These are phyloP conservation scores for Yamadazyma buinensis DNA, from an alignment of 1,139 yeast genomes.

Conservation along the genomic window DNA sequence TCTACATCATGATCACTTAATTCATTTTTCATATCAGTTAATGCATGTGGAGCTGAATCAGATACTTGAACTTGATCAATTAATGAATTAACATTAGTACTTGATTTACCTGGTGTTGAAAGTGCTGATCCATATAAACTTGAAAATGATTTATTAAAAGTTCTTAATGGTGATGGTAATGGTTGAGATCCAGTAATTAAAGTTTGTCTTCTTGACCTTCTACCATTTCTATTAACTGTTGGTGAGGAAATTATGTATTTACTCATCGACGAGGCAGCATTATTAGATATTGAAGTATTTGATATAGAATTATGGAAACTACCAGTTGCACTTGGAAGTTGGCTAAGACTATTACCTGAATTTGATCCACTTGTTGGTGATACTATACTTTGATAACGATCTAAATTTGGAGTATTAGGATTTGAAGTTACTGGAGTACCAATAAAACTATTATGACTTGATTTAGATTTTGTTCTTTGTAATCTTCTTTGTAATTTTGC, in stretches of 20 bases:
- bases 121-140: conserved; percentile 36
- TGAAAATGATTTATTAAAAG: conserved; percentile 37
- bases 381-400: conserved; percentile 6
- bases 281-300: conserved; percentile 3
- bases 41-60: conserved; percentile 11
- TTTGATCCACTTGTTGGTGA: conserved; percentile 3
- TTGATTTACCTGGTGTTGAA: conserved; percentile 36
- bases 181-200: conserved; percentile 86
- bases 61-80: conserved; percentile 9
- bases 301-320: background rate
- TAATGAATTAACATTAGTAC: conserved; percentile 11
- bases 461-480: conserved; percentile 24
- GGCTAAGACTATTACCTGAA: background rate
- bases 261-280: background rate
- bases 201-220: conserved; percentile 69
- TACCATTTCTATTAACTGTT: conserved; percentile 41
- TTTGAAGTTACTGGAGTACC: conserved; percentile 12
- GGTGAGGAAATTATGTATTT: conserved; percentile 24
- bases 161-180: conserved; percentile 69
- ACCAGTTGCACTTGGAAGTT: background rate
- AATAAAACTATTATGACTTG: conserved; percentile 16
- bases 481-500: conserved; percentile 37
- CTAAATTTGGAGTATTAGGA: conserved; percentile 14
- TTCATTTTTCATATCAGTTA: conserved; percentile 12
- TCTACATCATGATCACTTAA: conserved; percentile 5